Conservation (phyloP, 2,329 filamentous ascomycete species). For the Aspergillus unguis region DNA sequence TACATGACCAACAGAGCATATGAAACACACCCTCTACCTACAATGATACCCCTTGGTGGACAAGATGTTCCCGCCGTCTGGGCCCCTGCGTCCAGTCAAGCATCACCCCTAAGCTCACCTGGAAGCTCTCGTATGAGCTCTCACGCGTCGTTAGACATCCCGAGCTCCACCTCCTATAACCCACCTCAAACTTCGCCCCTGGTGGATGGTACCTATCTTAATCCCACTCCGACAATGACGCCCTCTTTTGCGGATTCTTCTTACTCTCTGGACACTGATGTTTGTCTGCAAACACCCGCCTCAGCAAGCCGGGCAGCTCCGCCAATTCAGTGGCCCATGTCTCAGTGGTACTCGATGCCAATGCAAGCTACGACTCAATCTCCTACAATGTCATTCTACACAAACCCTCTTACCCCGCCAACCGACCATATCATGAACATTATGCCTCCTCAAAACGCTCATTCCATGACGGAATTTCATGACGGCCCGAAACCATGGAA, state of each 20-base stretch:
- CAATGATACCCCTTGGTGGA: conserved; percentile 9
- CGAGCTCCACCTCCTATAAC: conserved; percentile 26
- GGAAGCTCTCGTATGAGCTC: conserved; percentile 21
- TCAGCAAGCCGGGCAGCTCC: conserved; percentile 20
- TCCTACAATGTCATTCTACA: conserved; percentile 24
- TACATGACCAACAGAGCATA: conserved; percentile 17
- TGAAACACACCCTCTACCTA: conserved; percentile 11
- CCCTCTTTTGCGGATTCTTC: conserved; percentile 22
- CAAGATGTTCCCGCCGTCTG: conserved; percentile 18
- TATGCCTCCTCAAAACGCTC: conserved; percentile 21
- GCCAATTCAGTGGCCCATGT: conserved; percentile 23
- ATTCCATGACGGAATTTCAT: conserved; percentile 18
- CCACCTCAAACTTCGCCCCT: conserved; percentile 26
- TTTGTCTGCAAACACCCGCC: conserved; percentile 28
- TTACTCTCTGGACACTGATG: conserved; percentile 28
- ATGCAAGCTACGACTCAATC: conserved; percentile 25
- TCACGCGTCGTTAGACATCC: conserved; percentile 20
- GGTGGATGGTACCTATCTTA: conserved; percentile 25
- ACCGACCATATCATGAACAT: conserved; percentile 24
- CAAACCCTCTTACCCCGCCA: conserved; percentile 24
- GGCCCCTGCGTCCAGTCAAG: conserved; percentile 20
- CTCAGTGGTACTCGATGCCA: conserved; percentile 31
- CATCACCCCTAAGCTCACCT: conserved; percentile 24
- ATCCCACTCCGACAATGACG: conserved; percentile 24
- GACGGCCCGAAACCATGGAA: conserved; percentile 28